phyloP scores from a whole-genome alignment of 768 basidiomycete genomes.

The Clavulina sp. region DNA sequence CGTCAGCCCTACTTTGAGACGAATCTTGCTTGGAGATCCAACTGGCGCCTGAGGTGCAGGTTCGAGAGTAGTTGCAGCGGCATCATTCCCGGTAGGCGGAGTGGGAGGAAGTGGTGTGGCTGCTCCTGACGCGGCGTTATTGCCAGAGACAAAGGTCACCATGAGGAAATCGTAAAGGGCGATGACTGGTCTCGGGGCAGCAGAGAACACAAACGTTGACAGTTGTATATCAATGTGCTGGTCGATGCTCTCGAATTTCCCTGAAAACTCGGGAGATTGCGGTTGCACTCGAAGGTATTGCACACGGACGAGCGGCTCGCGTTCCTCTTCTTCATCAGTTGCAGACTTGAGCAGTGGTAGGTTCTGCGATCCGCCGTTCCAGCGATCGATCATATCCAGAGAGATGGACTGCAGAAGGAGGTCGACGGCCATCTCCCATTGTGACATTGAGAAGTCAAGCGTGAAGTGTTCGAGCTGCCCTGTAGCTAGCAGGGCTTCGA shows the following conservation, averaged over 20 bases:
- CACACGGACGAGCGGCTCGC: conserved; percentile 40
- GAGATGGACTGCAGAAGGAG: conserved; percentile 5
- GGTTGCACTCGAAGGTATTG: conserved; percentile 65
- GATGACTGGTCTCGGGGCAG: conserved; percentile 79
- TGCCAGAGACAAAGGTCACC: conserved; percentile 69
- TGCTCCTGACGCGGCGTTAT: no score
- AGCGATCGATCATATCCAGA: neutral
- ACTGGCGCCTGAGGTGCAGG: neutral
- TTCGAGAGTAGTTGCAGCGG: neutral
- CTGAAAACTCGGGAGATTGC: conserved; percentile 69
- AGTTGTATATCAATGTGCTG: conserved; percentile 75
- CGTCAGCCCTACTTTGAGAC: conserved; percentile 66
- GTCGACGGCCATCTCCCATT: conserved; percentile 72
- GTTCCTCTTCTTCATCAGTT: neutral
- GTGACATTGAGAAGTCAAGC: conserved; percentile 52
- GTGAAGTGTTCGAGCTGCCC: conserved; percentile 64
- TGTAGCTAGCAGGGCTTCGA: conserved; percentile 62
- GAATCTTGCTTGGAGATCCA: conserved; percentile 39
- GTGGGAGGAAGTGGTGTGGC: conserved; percentile 7
- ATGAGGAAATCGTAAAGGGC: conserved; percentile 92
- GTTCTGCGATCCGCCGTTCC: neutral
- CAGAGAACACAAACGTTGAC: conserved; percentile 78
- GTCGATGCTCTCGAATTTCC: conserved; percentile 66
- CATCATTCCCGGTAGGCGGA: conserved; percentile 5
- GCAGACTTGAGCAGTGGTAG: neutral